phyloP scores from a whole-genome alignment of 2,329 filamentous ascomycete genomes.

The Cladophialophora chaetospira region DNA sequence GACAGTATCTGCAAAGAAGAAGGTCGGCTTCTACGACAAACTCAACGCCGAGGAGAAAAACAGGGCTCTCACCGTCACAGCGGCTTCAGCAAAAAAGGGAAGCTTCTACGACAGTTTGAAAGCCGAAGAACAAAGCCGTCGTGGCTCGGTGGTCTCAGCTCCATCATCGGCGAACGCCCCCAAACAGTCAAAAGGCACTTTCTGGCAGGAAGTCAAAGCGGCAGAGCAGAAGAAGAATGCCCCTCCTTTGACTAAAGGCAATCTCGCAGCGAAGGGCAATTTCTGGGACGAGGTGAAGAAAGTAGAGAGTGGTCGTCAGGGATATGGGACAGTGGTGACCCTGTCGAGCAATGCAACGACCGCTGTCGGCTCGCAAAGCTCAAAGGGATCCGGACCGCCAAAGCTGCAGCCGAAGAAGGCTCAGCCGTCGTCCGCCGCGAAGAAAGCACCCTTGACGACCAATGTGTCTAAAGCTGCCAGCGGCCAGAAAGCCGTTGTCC shows the following conservation, averaged over 20 bases:
- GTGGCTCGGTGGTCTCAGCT: neutral
- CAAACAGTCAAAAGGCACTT: conserved; percentile 27
- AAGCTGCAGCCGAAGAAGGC: neutral
- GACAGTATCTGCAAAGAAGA: neutral
- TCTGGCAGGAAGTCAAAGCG: conserved; percentile 31
- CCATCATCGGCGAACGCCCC: neutral
- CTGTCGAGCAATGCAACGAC: conserved; percentile 30
- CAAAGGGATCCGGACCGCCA: neutral
- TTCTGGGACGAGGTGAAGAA: conserved; percentile 31
- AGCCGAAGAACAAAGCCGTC: conserved; percentile 23
- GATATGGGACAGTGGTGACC: conserved; percentile 28
- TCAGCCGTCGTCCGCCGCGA: neutral
- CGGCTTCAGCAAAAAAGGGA: conserved; percentile 12
- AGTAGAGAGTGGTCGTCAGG: conserved; percentile 27
- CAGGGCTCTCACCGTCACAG: conserved; percentile 21
- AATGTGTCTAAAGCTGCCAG: no score
- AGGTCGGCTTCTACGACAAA: conserved; percentile 22
- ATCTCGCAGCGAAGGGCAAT: conserved; percentile 12
- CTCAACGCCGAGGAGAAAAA: conserved; percentile 24
- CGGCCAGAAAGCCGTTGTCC: neutral
- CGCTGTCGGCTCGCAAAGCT: conserved; percentile 23
- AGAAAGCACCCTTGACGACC: neutral
- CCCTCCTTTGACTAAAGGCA: neutral
- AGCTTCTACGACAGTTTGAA: conserved; percentile 29
- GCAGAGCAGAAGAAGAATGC: neutral